Evolutionary conservation across 257 asterid species (phyloP).

Genomic region (Salvia hispanica): DNA sequence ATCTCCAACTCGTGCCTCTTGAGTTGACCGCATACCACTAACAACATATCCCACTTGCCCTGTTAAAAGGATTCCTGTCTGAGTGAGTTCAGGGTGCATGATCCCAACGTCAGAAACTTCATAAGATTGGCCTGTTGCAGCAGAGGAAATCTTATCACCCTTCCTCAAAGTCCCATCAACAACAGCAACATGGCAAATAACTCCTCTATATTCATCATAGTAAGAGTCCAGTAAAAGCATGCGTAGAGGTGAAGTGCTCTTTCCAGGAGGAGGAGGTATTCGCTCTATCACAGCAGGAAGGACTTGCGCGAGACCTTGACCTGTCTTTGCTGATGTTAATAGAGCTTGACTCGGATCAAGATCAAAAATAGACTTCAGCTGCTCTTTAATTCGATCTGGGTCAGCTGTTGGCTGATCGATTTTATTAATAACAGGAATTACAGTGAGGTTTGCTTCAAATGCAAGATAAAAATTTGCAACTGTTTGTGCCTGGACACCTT

Average conservation of each 20-base stretch:
- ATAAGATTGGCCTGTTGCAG: constrained; percentile 88
- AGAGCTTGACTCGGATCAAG: constrained; percentile 82
- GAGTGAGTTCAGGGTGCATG: constrained; percentile 91
- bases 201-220: constrained; percentile 96
- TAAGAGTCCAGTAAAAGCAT: constrained; percentile 94
- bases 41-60: constrained; percentile 98
- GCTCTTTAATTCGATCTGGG: constrained; percentile 91
- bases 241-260: constrained; percentile 57
- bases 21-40: constrained; percentile 94
- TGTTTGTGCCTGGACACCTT: constrained; percentile 98
- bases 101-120: constrained; percentile 88
- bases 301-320: constrained; percentile 84
- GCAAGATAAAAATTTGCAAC: constrained; percentile 97
- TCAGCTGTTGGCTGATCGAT: constrained; percentile 99
- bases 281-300: constrained; percentile 98
- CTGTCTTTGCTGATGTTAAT: constrained; percentile 93
- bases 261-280: constrained; percentile 90
- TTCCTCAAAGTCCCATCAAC: constrained; percentile 88
- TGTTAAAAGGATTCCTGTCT: constrained; percentile 82
- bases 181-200: constrained; percentile 95
- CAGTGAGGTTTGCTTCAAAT: constrained; percentile 78
- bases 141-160: constrained; percentile 88
- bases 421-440: constrained; percentile 89
- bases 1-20: constrained; percentile 97
- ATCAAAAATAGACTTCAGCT: constrained; percentile 89